phyloP scores from a whole-genome alignment of 2,329 filamentous ascomycete species.

The Mycosphaerella sp. region DNA sequence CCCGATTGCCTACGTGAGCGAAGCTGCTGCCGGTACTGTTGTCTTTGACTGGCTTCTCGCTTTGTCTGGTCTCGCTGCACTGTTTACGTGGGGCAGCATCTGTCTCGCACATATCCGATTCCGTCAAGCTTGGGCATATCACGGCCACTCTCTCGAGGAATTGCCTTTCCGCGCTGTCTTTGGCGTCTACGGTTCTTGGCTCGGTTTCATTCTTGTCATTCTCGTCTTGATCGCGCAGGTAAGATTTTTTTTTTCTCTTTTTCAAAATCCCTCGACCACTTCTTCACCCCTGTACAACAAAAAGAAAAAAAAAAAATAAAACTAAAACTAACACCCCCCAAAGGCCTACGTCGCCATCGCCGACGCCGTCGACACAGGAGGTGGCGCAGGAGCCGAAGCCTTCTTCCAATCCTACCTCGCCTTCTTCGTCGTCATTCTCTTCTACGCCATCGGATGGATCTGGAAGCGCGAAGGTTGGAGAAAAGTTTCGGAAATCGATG shows the following conservation, averaged over 20 bases:
- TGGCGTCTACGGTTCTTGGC: constrained; percentile 71
- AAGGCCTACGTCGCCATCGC: constrained; percentile 46
- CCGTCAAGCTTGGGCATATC: constrained; percentile 54
- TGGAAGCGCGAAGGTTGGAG: constrained; percentile 62
- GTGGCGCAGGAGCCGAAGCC: constrained; percentile 20
- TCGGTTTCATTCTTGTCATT: constrained; percentile 69
- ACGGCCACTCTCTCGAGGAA: constrained; percentile 61
- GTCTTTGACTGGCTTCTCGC: constrained; percentile 63
- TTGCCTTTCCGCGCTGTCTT: constrained; percentile 76
- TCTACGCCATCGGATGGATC: constrained; percentile 50
- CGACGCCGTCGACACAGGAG: constrained; percentile 20
- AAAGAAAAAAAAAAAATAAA: too few species aligned
- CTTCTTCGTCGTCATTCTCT: constrained; percentile 48
- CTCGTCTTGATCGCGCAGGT: constrained; percentile 68
- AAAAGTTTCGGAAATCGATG: constrained; percentile 54
- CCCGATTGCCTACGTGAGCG: constrained; percentile 53
- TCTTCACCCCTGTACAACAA: neutral
- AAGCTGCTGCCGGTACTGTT: constrained; percentile 40
- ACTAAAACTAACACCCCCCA: neutral
- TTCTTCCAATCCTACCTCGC: constrained; percentile 53
- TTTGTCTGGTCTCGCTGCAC: constrained; percentile 63
- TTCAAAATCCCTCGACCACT: neutral
- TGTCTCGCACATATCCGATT: constrained; percentile 61
- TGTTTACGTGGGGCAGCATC: constrained; percentile 70
- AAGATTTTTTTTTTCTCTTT: neutral